phyloP scores from a whole-genome alignment of 2,329 filamentous ascomycete species.

The Cordyceps militaris region DNA sequence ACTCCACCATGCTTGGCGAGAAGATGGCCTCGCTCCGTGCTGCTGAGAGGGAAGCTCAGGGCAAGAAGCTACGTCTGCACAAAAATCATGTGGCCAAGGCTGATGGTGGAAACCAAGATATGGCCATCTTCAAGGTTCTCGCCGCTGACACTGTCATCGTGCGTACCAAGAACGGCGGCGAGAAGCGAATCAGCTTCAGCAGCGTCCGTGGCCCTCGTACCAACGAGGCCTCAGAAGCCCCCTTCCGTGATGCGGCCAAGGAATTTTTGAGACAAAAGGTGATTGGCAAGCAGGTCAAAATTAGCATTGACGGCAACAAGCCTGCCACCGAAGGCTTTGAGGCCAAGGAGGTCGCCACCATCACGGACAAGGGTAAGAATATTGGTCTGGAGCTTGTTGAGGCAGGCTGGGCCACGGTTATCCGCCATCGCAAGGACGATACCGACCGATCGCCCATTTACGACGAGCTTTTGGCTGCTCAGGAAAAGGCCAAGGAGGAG shows the following conservation, averaged over 20 bases:
- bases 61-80: constrained; percentile 70
- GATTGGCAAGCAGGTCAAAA: constrained; percentile 91
- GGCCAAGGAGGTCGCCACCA: constrained; percentile 87
- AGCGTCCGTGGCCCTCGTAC: constrained; percentile 91
- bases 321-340: constrained; percentile 86
- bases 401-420: constrained; percentile 86
- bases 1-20: constrained; percentile 82
- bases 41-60: constrained; percentile 80
- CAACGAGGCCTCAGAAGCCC: constrained; percentile 76
- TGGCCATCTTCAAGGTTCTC: constrained; percentile 75
- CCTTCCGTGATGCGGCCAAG: constrained; percentile 89
- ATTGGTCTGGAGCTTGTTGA: constrained; percentile 80
- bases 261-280: constrained; percentile 89
- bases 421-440: constrained; percentile 91
- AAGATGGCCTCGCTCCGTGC: constrained; percentile 82
- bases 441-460: constrained; percentile 91
- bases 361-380: constrained; percentile 79
- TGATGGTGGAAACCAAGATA: constrained; percentile 63
- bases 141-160: constrained; percentile 85
- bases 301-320: constrained; percentile 84
- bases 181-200: constrained; percentile 88
- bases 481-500: constrained; percentile 76
- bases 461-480: constrained; percentile 75
- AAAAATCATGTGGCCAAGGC: constrained; percentile 70
- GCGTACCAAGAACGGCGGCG: constrained; percentile 72